Percentiles rank a stretch among this genome's conserved stretches.
Conservation (phyloP, 805 yeast species). For the Hanseniaspora hatyaiensis region DNA sequence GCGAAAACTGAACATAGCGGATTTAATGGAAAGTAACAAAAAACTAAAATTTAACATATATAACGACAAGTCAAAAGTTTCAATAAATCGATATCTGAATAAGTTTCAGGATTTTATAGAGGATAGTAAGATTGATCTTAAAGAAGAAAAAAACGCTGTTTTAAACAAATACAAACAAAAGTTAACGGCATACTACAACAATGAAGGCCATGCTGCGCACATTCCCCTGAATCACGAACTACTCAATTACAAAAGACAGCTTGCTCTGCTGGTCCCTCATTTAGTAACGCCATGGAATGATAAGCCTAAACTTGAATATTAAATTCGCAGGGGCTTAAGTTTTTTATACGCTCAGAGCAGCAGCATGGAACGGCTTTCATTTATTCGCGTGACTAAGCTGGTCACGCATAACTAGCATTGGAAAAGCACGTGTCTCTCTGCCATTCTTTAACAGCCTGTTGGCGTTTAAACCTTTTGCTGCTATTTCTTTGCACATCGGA, state of each 20-base stretch:
- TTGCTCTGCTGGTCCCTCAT: neutral
- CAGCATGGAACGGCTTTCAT: neutral
- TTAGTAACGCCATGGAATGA: neutral
- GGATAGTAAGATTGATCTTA: constrained; percentile 6
- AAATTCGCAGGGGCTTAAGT: neutral
- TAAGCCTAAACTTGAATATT: constrained; percentile 1
- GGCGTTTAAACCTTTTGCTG: no score
- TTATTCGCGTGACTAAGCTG: neutral
- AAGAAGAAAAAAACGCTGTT: neutral
- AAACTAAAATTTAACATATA: neutral
- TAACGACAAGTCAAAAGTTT: neutral
- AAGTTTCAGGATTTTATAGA: constrained; percentile 10
- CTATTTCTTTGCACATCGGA: no score
- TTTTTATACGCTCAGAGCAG: neutral
- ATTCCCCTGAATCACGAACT: constrained; percentile 1
- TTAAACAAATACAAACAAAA: neutral
- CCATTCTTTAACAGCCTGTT: no score
- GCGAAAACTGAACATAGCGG: neutral
- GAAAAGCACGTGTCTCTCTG: no score
- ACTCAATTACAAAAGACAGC: neutral
- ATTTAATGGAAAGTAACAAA: no score
- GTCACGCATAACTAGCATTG: no score
- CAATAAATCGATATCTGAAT: neutral
- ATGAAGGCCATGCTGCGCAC: no score
- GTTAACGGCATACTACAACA: neutral